phyloP scores from a whole-genome alignment of 2,329 filamentous ascomycete species.

The Phialophora expanda region DNA sequence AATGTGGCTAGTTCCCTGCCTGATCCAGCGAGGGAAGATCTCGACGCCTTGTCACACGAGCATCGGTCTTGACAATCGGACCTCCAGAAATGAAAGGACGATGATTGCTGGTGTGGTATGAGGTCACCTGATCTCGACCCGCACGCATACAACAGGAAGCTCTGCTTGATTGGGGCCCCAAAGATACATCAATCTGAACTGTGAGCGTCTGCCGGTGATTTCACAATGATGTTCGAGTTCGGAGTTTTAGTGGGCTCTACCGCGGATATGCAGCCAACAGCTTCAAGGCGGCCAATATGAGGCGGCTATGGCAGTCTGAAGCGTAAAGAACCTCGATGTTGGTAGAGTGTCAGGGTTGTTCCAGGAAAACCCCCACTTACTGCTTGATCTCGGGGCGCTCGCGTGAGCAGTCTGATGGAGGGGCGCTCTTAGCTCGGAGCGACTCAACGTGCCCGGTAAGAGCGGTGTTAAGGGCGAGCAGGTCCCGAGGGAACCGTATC shows the following conservation, averaged over 20 bases:
- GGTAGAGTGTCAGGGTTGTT: slow-evolving; percentile 1
- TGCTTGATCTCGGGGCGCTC: slow-evolving; percentile 27
- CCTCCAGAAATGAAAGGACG: slow-evolving; percentile 6
- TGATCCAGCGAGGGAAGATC: slow-evolving; percentile 13
- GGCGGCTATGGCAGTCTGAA: slow-evolving; percentile 7
- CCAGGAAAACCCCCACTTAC: slow-evolving; percentile 25
- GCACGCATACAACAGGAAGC: slow-evolving; percentile 18
- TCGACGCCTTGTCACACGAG: slow-evolving; percentile 22
- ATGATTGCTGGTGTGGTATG: slow-evolving; percentile 13
- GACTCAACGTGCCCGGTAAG: slow-evolving; percentile 10
- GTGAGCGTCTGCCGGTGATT: slow-evolving; percentile 21
- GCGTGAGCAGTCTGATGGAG: slow-evolving; percentile 34
- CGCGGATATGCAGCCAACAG: slow-evolving; percentile 32
- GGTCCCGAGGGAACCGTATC: slow-evolving; percentile 14
- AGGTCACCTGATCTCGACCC: slow-evolving; percentile 31
- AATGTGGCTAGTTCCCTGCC: slow-evolving; percentile 11
- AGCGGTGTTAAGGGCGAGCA: slow-evolving; percentile 14
- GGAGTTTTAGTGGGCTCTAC: not conserved
- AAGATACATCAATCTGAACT: slow-evolving; percentile 10
- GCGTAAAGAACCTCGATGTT: slow-evolving; percentile 13
- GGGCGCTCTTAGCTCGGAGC: slow-evolving; percentile 14
- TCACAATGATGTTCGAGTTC: slow-evolving; percentile 17
- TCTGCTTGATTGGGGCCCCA: not conserved
- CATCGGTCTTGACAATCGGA: slow-evolving; percentile 1
- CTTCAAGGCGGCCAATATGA: slow-evolving; percentile 26